Evolutionary conservation across 1,284 basidiomycete species (phyloP).

Genomic region (Microbotryum violaceum): DNA sequence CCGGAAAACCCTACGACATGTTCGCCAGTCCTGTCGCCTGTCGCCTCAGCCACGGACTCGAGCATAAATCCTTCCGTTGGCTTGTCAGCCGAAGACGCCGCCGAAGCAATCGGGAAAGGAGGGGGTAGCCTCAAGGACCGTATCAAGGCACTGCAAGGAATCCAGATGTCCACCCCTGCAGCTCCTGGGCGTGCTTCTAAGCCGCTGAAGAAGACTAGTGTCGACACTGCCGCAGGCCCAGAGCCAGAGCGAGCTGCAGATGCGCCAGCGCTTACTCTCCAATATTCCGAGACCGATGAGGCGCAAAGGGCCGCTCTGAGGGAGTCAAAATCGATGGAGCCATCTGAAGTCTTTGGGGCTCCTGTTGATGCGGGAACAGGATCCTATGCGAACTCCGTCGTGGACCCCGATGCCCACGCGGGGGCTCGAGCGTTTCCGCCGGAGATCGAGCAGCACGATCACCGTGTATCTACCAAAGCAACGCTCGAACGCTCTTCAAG

Average conservation of each 20-base stretch:
- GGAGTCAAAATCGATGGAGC: too few relatives aligned
- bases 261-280: conserved; percentile 7
- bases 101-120: conserved; percentile 22
- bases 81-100: conserved; percentile 27
- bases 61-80: neutral
- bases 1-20: neutral
- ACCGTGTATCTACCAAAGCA: too few relatives aligned
- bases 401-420: too few relatives aligned
- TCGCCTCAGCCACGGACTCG: neutral
- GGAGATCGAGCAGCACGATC: too few relatives aligned
- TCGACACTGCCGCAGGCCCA: conserved; percentile 41
- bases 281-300: too few relatives aligned
- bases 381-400: too few relatives aligned
- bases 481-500: too few relatives aligned
- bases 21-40: neutral
- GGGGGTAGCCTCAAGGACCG: conserved; percentile 65
- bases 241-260: conserved; percentile 15
- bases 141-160: conserved; percentile 80
- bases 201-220: conserved; percentile 48
- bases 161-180: conserved; percentile 48
- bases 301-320: too few relatives aligned
- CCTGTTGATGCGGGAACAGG: too few relatives aligned
- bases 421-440: too few relatives aligned
- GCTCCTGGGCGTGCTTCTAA: conserved; percentile 56
- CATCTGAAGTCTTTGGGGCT: too few relatives aligned